These are phyloP conservation scores for Apiospora kogelbergensis DNA, from an alignment of 2,329 filamentous ascomycete genomes.

Conservation along the genomic window DNA sequence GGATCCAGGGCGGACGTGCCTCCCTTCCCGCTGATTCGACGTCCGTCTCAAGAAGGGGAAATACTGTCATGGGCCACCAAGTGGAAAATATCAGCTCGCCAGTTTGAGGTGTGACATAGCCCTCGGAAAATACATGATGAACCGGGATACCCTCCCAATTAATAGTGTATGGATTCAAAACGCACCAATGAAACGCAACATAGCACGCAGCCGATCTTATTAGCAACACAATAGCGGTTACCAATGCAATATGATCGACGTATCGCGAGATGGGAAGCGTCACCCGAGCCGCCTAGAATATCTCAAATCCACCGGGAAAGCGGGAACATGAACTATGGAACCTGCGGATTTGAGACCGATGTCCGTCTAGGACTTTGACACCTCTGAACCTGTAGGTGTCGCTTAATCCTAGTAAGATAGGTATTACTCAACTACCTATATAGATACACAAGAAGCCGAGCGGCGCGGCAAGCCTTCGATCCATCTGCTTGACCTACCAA, in stretches of 20 bases:
- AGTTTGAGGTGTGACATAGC: not conserved
- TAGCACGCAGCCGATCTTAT: not conserved
- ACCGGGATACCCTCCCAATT: too few species aligned
- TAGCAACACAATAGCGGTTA: not conserved
- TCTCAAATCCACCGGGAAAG: not conserved
- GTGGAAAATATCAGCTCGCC: too few species aligned
- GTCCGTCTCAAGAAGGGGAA: not conserved
- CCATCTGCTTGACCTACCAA: not conserved
- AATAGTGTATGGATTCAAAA: too few species aligned
- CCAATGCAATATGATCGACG: not conserved
- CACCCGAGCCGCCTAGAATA: not conserved
- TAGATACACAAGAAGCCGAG: not conserved
- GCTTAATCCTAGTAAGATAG: too few species aligned
- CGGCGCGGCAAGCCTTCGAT: not conserved
- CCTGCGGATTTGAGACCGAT: not conserved
- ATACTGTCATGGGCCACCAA: not conserved
- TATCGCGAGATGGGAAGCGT: not conserved
- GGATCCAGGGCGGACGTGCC: not conserved
- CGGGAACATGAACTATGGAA: not conserved
- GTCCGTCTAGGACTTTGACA: not conserved
- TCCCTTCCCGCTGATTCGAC: not conserved
- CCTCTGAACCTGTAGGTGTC: not conserved
- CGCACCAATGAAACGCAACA: not conserved
- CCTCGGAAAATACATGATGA: too few species aligned
- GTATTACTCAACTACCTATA: not conserved